Conservation (phyloP, 495 filamentous ascomycete genomes). For the Trichoderma gamsii region DNA sequence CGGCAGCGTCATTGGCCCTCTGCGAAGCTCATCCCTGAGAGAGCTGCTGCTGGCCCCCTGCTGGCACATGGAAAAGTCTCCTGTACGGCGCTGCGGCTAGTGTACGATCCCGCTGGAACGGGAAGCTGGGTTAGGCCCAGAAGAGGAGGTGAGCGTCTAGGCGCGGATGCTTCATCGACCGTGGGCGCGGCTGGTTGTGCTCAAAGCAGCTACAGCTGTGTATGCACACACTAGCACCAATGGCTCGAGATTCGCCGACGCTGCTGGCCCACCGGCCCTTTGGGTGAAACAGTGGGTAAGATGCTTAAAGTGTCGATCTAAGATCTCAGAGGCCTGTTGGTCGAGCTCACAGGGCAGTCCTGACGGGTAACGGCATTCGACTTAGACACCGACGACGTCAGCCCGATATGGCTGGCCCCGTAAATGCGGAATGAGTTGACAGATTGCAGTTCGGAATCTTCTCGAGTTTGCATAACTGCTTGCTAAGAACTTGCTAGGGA, state of each 20-base stretch:
- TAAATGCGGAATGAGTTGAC: not conserved
- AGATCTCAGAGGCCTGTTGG: not conserved
- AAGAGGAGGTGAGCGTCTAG: slow-evolving; percentile 9
- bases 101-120: slow-evolving; percentile 12
- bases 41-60: not conserved
- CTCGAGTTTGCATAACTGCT: not conserved
- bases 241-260: slow-evolving; percentile 7
- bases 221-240: not conserved
- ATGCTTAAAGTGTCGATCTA: slow-evolving; percentile 8
- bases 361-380: not conserved
- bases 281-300: slow-evolving; percentile 2
- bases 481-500: not conserved
- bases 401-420: not conserved
- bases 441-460: not conserved
- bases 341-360: not conserved
- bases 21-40: not conserved
- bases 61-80: slow-evolving; percentile 12
- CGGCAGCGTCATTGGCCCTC: not conserved
- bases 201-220: not conserved
- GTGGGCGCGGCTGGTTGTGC: not conserved
- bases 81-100: slow-evolving; percentile 7
- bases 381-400: not conserved
- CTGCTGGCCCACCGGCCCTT: not conserved
- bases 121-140: slow-evolving; percentile 11
- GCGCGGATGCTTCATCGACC: not conserved